Conservation (phyloP, 169 alveolate genomes). For the Amoebophrya sp. region DNA sequence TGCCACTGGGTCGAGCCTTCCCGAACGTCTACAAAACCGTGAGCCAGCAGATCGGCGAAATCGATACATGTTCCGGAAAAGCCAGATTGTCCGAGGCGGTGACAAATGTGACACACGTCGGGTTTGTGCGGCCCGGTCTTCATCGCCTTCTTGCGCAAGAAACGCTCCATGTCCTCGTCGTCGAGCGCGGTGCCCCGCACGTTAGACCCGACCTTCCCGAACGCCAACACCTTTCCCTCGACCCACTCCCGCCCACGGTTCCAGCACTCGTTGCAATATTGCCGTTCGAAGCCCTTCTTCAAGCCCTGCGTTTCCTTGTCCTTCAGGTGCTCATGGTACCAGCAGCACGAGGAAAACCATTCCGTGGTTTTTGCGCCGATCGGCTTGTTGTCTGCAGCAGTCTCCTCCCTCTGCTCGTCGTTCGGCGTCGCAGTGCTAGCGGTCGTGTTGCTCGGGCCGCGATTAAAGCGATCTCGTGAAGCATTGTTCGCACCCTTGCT, state of each 20-base stretch:
- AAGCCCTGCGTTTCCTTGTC: not conserved
- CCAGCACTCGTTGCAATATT: not conserved
- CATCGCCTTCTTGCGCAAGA: too few relatives aligned
- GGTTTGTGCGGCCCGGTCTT: too few relatives aligned
- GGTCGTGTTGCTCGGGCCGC: not conserved
- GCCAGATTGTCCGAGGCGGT: too few relatives aligned
- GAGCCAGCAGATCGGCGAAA: too few relatives aligned
- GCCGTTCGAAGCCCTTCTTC: not conserved
- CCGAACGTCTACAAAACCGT: too few relatives aligned
- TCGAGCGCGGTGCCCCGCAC: not conserved
- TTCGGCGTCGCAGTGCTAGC: not conserved
- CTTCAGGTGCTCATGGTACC: not conserved
- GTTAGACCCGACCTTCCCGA: not conserved
- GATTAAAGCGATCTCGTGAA: too few relatives aligned
- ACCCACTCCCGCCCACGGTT: not conserved
- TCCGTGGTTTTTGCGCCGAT: not conserved
- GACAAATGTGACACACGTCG: too few relatives aligned
- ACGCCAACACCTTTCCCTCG: not conserved
- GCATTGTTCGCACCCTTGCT: not conserved
- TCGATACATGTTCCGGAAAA: too few relatives aligned
- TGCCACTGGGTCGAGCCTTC: too few relatives aligned
- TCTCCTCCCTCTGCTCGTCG: not conserved
- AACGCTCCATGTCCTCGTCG: too few relatives aligned
- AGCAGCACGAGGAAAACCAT: not conserved
- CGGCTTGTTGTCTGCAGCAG: not conserved